Conservation (phyloP, 225 moss, liverwort and hornwort species). For the Lunularia cruciata region DNA sequence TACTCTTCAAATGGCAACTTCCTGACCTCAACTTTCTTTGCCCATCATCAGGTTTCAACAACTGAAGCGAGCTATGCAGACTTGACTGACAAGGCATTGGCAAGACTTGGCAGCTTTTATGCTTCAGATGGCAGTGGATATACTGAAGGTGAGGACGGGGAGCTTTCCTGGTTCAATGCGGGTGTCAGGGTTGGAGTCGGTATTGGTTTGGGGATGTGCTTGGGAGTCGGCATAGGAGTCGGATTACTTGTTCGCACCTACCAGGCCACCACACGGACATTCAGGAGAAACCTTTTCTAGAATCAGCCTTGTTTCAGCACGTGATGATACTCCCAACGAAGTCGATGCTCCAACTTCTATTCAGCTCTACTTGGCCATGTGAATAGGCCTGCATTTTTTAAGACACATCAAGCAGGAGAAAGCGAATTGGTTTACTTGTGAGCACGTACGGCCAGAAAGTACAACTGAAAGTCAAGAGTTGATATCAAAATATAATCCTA, state of each 20-base stretch:
- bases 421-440: neutral
- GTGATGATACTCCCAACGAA: neutral
- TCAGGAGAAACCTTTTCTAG: constrained; percentile 41
- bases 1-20: too few relatives aligned
- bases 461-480: neutral
- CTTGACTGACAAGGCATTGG: constrained; percentile 26
- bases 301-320: too few relatives aligned
- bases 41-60: constrained; percentile 20
- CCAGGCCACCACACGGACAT: constrained; percentile 40
- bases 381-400: neutral
- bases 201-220: constrained; percentile 48
- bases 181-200: constrained; percentile 50
- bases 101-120: constrained; percentile 19
- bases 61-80: constrained; percentile 20
- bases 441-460: neutral
- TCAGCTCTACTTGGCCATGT: constrained; percentile 10
- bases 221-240: constrained; percentile 47
- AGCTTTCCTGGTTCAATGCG: constrained; percentile 45
- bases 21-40: neutral
- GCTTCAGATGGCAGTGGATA: constrained; percentile 32
- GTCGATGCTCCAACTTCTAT: neutral
- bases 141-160: constrained; percentile 37
- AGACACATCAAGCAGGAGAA: neutral
- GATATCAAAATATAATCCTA: neutral
- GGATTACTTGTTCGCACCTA: constrained; percentile 47